Percentiles rank a stretch among this genome's conserved stretches.
phyloP scores from a whole-genome alignment of 2,329 filamentous ascomycete genomes.

The Lachnellula hyalina region DNA sequence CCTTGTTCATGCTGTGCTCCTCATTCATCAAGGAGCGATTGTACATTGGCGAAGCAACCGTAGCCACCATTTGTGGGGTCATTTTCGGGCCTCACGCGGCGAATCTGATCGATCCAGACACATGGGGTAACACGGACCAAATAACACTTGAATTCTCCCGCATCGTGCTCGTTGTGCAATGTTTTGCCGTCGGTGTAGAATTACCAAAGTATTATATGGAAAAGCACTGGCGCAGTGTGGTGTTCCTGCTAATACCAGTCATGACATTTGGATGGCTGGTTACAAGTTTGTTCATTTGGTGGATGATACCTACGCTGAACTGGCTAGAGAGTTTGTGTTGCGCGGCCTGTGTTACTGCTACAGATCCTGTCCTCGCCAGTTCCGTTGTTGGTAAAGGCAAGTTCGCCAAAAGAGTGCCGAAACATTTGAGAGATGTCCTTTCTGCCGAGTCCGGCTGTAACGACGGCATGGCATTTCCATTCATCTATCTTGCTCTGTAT shows the following conservation, averaged over 20 bases:
- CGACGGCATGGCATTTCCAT: constrained; percentile 99
- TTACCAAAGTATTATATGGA: constrained; percentile 96
- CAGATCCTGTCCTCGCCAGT: constrained; percentile 92
- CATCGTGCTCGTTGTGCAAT: constrained; percentile 85
- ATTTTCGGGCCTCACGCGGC: constrained; percentile 85
- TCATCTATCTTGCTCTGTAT: constrained; percentile 89
- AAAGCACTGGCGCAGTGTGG: constrained; percentile 89
- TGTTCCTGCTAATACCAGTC: constrained; percentile 82
- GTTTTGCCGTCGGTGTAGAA: constrained; percentile 87
- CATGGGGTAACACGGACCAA: constrained; percentile 80
- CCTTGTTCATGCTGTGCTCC: constrained; percentile 96
- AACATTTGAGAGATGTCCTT: constrained; percentile 90
- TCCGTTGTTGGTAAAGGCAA: constrained; percentile 99
- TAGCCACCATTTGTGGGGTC: constrained; percentile 81
- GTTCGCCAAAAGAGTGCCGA: constrained; percentile 94
- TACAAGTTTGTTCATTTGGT: constrained; percentile 92
- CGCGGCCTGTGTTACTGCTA: constrained; percentile 92
- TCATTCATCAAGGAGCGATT: constrained; percentile 97
- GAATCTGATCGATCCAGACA: constrained; percentile 67
- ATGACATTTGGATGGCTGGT: constrained; percentile 97
- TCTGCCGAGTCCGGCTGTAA: constrained; percentile 98
- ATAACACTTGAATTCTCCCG: constrained; percentile 86
- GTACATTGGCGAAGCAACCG: constrained; percentile 97
- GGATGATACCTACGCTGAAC: constrained; percentile 69
- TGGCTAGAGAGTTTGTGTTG: constrained; percentile 88